These are phyloP conservation scores for Urostyla sp. DNA, from an alignment of 73 alveolate species.

Conservation along the genomic window DNA sequence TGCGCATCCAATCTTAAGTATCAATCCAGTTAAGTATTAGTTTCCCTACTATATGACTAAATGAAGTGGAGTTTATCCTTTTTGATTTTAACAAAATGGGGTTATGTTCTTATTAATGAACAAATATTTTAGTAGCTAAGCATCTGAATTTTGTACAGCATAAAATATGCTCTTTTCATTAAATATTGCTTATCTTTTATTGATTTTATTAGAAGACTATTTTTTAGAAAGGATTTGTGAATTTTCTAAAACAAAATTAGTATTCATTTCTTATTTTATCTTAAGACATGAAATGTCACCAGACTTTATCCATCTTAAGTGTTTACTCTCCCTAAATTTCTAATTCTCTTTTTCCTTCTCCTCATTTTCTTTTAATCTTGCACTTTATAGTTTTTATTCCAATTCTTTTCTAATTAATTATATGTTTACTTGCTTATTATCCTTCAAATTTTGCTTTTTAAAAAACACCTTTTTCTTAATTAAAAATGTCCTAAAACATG, in stretches of 20 bases:
- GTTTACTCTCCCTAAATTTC: background rate
- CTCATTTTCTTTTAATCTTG: background rate
- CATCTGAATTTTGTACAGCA: conserved; percentile 17
- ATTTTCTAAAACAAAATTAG: background rate
- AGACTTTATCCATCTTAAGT: background rate
- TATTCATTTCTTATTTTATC: background rate
- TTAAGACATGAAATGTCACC: conserved; percentile 9
- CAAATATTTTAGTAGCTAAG: background rate
- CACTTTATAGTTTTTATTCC: background rate
- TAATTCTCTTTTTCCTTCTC: conserved; percentile 25
- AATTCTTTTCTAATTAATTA: background rate
- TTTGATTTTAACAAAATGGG: background rate
- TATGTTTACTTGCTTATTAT: background rate
- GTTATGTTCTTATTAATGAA: background rate
- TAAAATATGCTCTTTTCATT: background rate
- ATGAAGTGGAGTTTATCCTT: conserved; percentile 23
- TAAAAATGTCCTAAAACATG: conserved; percentile 32
- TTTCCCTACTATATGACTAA: background rate
- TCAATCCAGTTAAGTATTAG: background rate
- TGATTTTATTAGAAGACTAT: background rate
- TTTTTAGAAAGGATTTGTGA: background rate
- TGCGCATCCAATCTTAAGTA: conserved; percentile 9
- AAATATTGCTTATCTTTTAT: background rate
- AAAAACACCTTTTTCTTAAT: conserved; percentile 12
- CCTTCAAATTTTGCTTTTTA: background rate